These are phyloP conservation scores for Poa pratensis DNA, from an alignment of 176 grass and related monocot species.

Conservation along the genomic window DNA sequence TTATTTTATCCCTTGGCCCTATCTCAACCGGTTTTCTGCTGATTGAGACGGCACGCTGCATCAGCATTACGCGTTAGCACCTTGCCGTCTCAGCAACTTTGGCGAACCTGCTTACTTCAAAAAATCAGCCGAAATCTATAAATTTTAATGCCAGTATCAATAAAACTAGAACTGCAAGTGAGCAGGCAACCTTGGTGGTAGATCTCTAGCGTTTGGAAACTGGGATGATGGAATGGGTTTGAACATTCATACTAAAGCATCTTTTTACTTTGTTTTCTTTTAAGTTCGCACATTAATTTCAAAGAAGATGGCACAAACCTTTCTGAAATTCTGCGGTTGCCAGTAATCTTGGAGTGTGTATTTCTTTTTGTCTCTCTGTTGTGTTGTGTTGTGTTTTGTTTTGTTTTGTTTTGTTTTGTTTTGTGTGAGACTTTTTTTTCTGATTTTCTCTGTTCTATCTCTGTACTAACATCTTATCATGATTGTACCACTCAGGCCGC, in stretches of 20 bases:
- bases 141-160: neutral
- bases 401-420: neutral
- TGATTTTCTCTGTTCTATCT: slow-evolving; percentile 28
- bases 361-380: neutral
- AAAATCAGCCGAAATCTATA: neutral
- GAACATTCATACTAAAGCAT: neutral
- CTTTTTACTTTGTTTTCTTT: neutral
- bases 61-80: neutral
- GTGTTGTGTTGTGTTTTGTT: neutral
- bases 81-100: neutral
- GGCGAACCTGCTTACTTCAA: neutral
- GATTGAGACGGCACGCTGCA: neutral
- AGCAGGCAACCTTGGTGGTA: slow-evolving; percentile 8
- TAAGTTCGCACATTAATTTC: neutral
- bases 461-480: slow-evolving; percentile 8
- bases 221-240: slow-evolving; percentile 18
- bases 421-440: neutral
- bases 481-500: slow-evolving; percentile 60
- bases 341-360: neutral
- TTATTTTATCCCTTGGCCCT: neutral
- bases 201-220: neutral
- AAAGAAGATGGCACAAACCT: slow-evolving; percentile 1
- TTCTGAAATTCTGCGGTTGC: neutral
- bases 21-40: slow-evolving; percentile 1
- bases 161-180: neutral